Conservation (phyloP, 257 asterid genomes). For the Plantago ovata region DNA sequence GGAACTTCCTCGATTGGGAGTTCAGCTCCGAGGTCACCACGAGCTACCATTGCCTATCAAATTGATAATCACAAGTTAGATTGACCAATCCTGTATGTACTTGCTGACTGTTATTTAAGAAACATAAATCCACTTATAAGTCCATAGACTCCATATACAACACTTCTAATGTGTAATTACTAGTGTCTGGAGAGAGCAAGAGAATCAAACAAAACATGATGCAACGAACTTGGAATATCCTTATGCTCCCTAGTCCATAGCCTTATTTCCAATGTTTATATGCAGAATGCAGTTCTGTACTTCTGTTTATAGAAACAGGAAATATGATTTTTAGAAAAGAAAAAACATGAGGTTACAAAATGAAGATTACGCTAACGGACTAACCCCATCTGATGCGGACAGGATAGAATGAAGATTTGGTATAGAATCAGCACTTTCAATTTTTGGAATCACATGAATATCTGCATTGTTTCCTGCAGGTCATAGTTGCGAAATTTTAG, state of each 20-base stretch:
- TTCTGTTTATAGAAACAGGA: not conserved
- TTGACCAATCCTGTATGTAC: not conserved
- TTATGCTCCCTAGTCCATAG: too few relatives aligned
- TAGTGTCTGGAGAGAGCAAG: too few relatives aligned
- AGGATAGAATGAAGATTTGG: constrained; percentile 89
- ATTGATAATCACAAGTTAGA: constrained; percentile 9
- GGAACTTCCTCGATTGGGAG: constrained; percentile 99
- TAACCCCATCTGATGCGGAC: constrained; percentile 95
- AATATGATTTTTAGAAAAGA: not conserved
- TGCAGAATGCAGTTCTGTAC: not conserved
- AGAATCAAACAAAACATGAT: too few relatives aligned
- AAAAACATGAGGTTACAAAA: constrained; percentile 16
- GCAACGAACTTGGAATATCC: not conserved
- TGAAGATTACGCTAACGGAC: constrained; percentile 30
- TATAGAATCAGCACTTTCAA: constrained; percentile 97
- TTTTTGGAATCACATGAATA: constrained; percentile 82
- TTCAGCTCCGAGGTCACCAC: constrained; percentile 99
- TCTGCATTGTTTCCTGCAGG: constrained; percentile 75
- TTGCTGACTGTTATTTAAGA: not conserved
- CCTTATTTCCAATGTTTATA: not conserved
- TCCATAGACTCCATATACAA: too few relatives aligned
- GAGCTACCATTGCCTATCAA: constrained; percentile 98
- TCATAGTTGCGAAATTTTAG: constrained; percentile 18
- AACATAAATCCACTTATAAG: not conserved
- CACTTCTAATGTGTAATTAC: too few relatives aligned